These are phyloP conservation scores for Chimonanthus praecox DNA, from an alignment of 164 flowering plant genomes.

Conservation along the genomic window DNA sequence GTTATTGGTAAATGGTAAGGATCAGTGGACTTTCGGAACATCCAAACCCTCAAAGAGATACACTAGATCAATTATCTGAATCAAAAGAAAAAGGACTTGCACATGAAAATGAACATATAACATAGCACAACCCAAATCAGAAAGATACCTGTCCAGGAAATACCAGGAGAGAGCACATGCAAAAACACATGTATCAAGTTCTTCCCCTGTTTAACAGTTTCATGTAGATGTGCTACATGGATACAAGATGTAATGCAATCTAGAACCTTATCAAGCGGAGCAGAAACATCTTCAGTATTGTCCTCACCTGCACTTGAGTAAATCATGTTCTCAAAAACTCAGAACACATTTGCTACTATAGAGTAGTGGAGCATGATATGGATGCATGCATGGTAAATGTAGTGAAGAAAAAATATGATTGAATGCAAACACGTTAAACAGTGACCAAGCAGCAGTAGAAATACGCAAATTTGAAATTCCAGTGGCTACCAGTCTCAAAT, in stretches of 20 bases:
- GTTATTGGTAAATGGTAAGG: no score
- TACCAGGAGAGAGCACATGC: conserved; percentile 43
- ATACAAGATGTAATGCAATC: conserved; percentile 66
- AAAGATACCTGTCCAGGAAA: conserved; percentile 69
- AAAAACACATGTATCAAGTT: conserved; percentile 42
- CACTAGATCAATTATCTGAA: neutral
- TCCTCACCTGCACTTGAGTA: conserved; percentile 34
- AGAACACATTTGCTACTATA: neutral
- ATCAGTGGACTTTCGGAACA: neutral
- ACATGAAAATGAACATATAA: neutral
- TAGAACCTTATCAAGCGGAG: conserved; percentile 54
- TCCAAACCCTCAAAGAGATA: neutral
- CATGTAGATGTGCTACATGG: conserved; percentile 44
- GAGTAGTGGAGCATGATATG: no score
- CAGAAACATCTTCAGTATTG: conserved; percentile 33
- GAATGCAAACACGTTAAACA: no score
- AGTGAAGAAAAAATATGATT: neutral
- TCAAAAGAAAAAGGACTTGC: neutral
- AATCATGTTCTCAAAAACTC: neutral
- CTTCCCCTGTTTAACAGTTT: conserved; percentile 54
- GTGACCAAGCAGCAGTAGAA: no score
- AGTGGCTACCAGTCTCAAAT: no score
- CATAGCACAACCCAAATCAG: neutral
- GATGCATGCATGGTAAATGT: neutral
- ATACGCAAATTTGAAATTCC: no score